phyloP scores from a whole-genome alignment of 441 rosid genomes.

The Erodium moschatum region DNA sequence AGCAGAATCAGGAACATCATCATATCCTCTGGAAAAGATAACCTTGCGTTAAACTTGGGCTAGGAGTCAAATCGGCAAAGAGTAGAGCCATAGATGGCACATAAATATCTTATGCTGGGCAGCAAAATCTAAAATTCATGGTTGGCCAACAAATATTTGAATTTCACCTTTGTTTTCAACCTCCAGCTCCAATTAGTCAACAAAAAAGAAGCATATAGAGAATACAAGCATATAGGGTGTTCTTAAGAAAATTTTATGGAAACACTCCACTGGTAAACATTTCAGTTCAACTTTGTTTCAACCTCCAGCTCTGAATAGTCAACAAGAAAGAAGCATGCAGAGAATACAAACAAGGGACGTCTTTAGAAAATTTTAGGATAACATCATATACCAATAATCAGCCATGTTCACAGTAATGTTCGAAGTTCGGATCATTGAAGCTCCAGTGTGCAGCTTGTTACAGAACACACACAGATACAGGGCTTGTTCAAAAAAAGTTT shows the following conservation, averaged over 20 bases:
- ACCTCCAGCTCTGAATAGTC: background rate
- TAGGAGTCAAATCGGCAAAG: background rate
- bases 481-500: background rate
- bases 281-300: background rate
- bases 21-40: background rate
- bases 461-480: background rate
- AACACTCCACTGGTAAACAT: background rate
- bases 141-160: constrained; percentile 44
- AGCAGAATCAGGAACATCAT: background rate
- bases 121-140: constrained; percentile 20
- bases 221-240: background rate
- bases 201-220: constrained; percentile 13
- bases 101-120: background rate
- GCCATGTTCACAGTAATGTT: background rate
- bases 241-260: constrained; percentile 12
- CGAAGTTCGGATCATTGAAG: background rate
- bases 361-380: background rate
- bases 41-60: background rate
- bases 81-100: background rate
- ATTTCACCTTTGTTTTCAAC: constrained; percentile 34
- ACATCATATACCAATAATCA: background rate
- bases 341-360: background rate
- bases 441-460: background rate
- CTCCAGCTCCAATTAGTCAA: constrained; percentile 19
- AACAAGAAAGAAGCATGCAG: constrained; percentile 1